Base-by-base conservation (phyloP, 192 early-diverging fungal species). In the Coemansia asiatica region DNA sequence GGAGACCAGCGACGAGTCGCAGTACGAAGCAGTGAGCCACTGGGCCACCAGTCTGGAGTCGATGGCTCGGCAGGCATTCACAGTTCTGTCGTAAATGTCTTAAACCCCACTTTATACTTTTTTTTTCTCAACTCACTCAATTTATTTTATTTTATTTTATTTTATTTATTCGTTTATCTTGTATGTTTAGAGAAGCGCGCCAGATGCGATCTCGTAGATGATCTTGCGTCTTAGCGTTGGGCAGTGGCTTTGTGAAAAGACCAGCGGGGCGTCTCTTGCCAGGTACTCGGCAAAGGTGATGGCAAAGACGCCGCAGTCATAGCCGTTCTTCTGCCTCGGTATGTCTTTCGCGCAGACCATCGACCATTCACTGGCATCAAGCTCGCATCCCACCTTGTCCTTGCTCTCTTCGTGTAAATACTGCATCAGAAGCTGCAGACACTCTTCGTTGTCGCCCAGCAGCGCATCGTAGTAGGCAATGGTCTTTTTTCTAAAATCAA, bases 261-360 rank as follows among this genome's bases (percentile, higher is more conserved):
- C 81, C 68, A 95, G 89, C 9, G 66, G 58, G 0, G 76, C 76
- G n/a, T 71, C 61, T n/a, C 92, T 75, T 2, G 87, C 61, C 15
- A 78, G 61, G 65, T 87, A 86, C 61, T 98, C 94, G 7, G 93
- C 90, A 84, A 96, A 95, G 16, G 88, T 89, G 60, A 87, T 89
- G 0, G 94, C 89, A 71, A 98, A 98, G 6, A 97, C 94, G 9
- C 96, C 96, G 68, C 96, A 98, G 82, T 98, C 96, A 56, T 87
- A 94, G 16, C 90, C 90, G 65, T 98, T 98, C 28, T 75, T 50
- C 75, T 98, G 96, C 6, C 76, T 70, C 0, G 96, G 96, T 31
- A 92, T 90, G 64, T 89, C 76, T 76, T 94, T 78, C 18, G 87
- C 87, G 26, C 79, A 81, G n/a, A 73, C 68, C 55, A 86, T 67